Evolutionary conservation across 768 basidiomycete genomes (phyloP).

Genomic region (Lyophyllum decastes): DNA sequence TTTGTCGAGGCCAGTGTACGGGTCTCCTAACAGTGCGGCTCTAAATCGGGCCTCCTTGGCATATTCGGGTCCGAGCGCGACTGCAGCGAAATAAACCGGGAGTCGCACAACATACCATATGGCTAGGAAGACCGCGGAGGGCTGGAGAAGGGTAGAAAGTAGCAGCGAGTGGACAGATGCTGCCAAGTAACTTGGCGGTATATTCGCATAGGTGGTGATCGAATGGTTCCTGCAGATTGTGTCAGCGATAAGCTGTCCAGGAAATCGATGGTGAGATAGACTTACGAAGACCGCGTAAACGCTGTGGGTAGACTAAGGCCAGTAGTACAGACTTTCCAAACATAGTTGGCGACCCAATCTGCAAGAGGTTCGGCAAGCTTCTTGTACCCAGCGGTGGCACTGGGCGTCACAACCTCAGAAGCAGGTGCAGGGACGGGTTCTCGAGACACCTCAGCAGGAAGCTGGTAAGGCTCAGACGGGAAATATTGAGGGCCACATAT

Average conservation of each 20-base stretch:
- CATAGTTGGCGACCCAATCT: constrained; percentile 77
- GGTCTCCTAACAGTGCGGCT: constrained; percentile 59
- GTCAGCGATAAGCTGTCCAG: constrained; percentile 3
- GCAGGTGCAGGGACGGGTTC: constrained; percentile 40
- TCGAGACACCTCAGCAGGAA: constrained; percentile 34
- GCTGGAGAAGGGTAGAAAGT: constrained; percentile 78
- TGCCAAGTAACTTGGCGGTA: constrained; percentile 56
- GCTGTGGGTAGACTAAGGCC: constrained; percentile 57
- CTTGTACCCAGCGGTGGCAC: constrained; percentile 60
- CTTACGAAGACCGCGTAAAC: constrained; percentile 60
- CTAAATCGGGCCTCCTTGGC: constrained; percentile 67
- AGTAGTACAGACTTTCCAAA: constrained; percentile 84
- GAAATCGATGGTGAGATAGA: constrained; percentile 15
- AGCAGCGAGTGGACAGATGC: constrained; percentile 70
- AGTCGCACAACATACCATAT: constrained; percentile 83
- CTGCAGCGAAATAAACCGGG: constrained; percentile 65
- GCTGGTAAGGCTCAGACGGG: constrained; percentile 22
- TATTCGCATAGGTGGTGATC: constrained; percentile 40
- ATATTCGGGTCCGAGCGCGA: constrained; percentile 50
- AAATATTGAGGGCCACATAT: constrained; percentile 20
- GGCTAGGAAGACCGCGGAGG: constrained; percentile 76
- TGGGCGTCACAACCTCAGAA: constrained; percentile 48
- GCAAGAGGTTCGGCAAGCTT: constrained; percentile 76
- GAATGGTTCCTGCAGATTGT: constrained; percentile 25
- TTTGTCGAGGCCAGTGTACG: constrained; percentile 39